Evolutionary conservation across 768 basidiomycete genomes (phyloP).

Genomic region (Stropharia rugosoannulata): DNA sequence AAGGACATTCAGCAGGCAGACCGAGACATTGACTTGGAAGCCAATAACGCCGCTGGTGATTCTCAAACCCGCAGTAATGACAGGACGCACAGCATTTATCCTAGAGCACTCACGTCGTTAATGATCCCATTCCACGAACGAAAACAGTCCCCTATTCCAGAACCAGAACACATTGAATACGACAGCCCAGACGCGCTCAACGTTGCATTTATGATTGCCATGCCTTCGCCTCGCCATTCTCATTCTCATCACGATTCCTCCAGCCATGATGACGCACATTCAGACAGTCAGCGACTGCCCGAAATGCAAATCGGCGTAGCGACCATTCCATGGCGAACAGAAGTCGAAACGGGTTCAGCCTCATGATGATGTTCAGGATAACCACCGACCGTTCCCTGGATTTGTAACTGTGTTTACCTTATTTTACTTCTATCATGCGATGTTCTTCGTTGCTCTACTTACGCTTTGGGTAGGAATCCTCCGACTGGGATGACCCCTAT

Average conservation of each 20-base stretch:
- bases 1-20: background rate
- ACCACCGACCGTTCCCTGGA: too few relatives aligned
- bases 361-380: background rate
- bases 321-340: slow-evolving; percentile 31
- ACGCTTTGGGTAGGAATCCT: too few relatives aligned
- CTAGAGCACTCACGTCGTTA: background rate
- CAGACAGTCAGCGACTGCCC: slow-evolving; percentile 8
- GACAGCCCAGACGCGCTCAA: slow-evolving; percentile 23
- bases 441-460: too few relatives aligned
- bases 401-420: too few relatives aligned
- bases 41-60: background rate
- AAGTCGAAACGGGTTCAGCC: background rate
- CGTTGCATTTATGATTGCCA: slow-evolving; percentile 44
- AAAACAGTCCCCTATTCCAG: background rate
- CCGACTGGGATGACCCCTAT: too few relatives aligned
- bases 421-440: too few relatives aligned
- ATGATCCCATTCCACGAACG: slow-evolving; percentile 8
- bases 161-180: background rate
- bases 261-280: background rate
- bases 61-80: background rate
- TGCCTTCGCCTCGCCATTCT: slow-evolving; percentile 32
- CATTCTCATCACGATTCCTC: background rate
- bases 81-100: background rate
- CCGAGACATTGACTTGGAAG: background rate
- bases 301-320: slow-evolving; percentile 47